Base-by-base conservation (phyloP, 2,329 filamentous ascomycete species). In the Metarhizium sp. region DNA sequence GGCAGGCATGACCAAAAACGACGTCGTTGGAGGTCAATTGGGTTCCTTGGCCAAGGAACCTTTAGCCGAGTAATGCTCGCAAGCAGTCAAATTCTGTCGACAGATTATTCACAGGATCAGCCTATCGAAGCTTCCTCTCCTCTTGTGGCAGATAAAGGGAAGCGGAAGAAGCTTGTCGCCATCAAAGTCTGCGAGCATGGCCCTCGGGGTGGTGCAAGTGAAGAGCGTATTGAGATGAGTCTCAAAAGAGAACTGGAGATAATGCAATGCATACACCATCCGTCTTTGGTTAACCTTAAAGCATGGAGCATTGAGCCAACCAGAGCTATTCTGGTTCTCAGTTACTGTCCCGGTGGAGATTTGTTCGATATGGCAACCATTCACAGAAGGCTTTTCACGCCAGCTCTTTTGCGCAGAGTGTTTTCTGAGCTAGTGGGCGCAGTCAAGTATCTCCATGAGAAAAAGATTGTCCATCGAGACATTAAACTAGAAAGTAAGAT, bases 101-200 rank as follows among this genome's bases (percentile, higher is more conserved):
- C 78, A 0, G 76, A 78, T 42, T 73, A 76, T 16, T 48, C 52
- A 2, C 47, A 53, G 18, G 55, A 59, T 32, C 59, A 55, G n/a
- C 57, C 57, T 11, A 59, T 71, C 69, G 56, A 63, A 11, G 64
- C 64, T 2, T 60, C 66, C 66, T 75, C 64, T 60, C 54, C 68
- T 53, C 58, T 60, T 58, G 51, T 70, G 1, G 66, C 70, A 36
- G 62, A 65, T 46, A 62, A 63, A 5, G 62, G 71, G n/a, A 65
- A 88, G 59, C 84, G 85, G n/a, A 88, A 86, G 65, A 89, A 88
- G 53, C 76, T 99, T 14, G 94, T 97, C 3, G 94, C 94, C 1
- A 85, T 99, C 66, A 99, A 99, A 71, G 85, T 99, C 48, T 92
- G 95, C 67, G 90, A 96, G 69, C 91, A 96, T 71, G 94, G 92